Base-by-base conservation (phyloP, 768 basidiomycete species). In the Krasilnikovozyma curviuscula region DNA sequence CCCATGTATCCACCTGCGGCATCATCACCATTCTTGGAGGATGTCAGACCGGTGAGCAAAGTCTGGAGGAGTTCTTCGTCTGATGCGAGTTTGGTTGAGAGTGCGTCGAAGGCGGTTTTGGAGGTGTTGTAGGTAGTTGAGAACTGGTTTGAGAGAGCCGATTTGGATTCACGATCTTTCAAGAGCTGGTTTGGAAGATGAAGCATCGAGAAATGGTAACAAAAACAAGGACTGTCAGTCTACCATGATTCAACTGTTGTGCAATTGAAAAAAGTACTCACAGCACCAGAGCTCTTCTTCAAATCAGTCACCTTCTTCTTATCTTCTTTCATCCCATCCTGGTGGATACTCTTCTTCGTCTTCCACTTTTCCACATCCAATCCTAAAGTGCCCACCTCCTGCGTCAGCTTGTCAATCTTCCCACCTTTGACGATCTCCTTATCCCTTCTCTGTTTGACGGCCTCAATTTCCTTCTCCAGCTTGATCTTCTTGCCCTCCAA, bases 31-130 rank as follows among this genome's bases (percentile, higher is more conserved):
- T 72, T 71, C 33, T 68, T 71, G 4, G 81, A 79, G 1, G 86
- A 77, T 5, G 62, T 58, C 9, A 95, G 75, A 37, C 93, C 93
- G 0, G 91, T 97, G 40, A 91, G 71, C 18, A 97, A 76, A 0
- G 85, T 84, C 63, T 97, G 91, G 0, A 97, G 71, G n/a, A 97
- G 79, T 57, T 88, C 84, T 63, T 97, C 89, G 14, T 79, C 73
- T 18, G 75, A 80, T 13, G 72, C 61, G 8, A 91, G 71, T 25
- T 76, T 72, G 5, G 71, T 67, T 48, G 76, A 70, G 2, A 76
- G 70, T 0, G 69, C 62, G 37, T 72, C 73, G 59, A 89, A 77
- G 42, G 74, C 72, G 6, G 78, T 72, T 58, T 85, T 84, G 49
- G 83, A 68, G 8, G 67, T 67, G 45, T 70, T 69, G 63, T 79